Percentiles rank a stretch among this genome's conserved stretches.
phyloP scores from a whole-genome alignment of 2,329 filamentous ascomycete species.

The Cercospora sp. region DNA sequence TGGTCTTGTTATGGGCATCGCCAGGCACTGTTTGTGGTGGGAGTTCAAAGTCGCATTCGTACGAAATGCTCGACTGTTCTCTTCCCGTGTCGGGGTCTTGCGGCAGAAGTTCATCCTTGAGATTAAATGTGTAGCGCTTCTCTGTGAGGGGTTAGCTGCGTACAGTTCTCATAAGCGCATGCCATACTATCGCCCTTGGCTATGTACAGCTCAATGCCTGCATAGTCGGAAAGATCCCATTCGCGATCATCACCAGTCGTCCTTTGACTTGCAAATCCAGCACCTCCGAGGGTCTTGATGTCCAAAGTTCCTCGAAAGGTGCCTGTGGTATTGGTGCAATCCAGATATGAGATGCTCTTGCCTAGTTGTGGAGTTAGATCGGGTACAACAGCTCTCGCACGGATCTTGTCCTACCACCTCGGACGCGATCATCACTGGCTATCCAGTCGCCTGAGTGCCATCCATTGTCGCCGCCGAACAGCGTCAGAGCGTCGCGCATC shows the following conservation, averaged over 20 bases:
- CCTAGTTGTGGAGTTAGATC: background rate
- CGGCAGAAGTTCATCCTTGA: constrained; percentile 69
- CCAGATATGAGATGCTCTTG: constrained; percentile 46
- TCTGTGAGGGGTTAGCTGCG: constrained; percentile 31
- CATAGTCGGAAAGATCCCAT: constrained; percentile 65
- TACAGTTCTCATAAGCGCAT: background rate
- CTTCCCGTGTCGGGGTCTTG: constrained; percentile 61
- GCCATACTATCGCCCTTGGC: constrained; percentile 24
- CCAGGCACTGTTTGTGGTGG: constrained; percentile 35
- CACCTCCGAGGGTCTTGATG: constrained; percentile 72
- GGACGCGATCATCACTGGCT: constrained; percentile 72
- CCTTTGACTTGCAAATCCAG: constrained; percentile 78
- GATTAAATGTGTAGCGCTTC: constrained; percentile 70
- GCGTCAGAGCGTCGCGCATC: background rate
- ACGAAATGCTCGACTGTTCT: constrained; percentile 71
- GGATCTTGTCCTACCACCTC: constrained; percentile 58
- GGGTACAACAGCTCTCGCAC: background rate
- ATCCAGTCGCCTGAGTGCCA: constrained; percentile 66
- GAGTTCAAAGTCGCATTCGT: constrained; percentile 67
- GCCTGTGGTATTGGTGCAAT: constrained; percentile 44
- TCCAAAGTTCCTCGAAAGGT: constrained; percentile 70
- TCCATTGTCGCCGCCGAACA: constrained; percentile 37
- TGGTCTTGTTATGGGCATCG: constrained; percentile 30
- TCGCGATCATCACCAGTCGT: constrained; percentile 57
- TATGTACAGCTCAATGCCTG: constrained; percentile 35